phyloP scores from a whole-genome alignment of 148 eudicot species.

The Silene uniflora region DNA sequence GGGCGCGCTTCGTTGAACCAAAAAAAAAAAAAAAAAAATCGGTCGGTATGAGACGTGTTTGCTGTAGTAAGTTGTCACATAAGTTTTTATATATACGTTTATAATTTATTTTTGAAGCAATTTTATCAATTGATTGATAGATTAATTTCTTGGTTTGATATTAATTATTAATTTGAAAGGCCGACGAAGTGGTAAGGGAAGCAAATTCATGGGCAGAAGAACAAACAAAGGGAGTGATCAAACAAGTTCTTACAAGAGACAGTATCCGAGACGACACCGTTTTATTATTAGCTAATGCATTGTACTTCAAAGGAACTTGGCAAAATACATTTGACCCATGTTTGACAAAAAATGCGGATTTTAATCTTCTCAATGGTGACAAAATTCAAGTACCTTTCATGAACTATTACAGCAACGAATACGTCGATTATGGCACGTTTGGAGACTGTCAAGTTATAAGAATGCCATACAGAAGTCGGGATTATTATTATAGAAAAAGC shows the following conservation, averaged over 20 bases:
- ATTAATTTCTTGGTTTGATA: no score
- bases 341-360: not conserved
- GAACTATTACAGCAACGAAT: not conserved
- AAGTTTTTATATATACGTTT: no score
- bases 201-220: not conserved
- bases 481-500: not conserved
- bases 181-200: conserved; percentile 6
- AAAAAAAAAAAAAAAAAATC: no score
- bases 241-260: no score
- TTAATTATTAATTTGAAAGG: no score
- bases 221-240: not conserved
- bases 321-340: not conserved
- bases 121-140: no score
- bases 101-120: no score
- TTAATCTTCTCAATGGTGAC: conserved; percentile 4
- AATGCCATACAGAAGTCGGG: conserved; percentile 7
- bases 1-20: no score
- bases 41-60: no score
- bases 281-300: conserved; percentile 4
- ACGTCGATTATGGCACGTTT: not conserved
- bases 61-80: no score
- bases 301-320: conserved; percentile 17
- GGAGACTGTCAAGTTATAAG: conserved; percentile 2
- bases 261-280: not conserved
- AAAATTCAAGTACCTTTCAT: not conserved